phyloP scores from a whole-genome alignment of 371 early-diverging fungal genomes.

The Mucor piriformis region DNA sequence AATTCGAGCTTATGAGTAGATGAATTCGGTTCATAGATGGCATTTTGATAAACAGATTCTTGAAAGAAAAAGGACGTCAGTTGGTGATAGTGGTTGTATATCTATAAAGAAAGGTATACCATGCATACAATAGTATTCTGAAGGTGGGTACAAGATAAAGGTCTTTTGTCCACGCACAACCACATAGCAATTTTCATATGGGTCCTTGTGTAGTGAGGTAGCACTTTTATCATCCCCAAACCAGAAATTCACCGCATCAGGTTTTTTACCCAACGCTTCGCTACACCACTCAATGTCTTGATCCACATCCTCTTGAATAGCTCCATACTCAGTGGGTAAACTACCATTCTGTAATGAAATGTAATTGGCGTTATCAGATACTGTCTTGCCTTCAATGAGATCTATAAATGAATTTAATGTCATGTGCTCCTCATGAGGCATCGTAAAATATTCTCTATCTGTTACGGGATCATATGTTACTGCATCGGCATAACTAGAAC shows the following conservation, averaged over 20 bases:
- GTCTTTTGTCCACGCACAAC: conserved; percentile 74
- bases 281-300: conserved; percentile 62
- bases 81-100: background rate
- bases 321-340: conserved; percentile 55
- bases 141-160: conserved; percentile 72
- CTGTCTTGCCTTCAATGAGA: conserved; percentile 36
- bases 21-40: conserved; percentile 47
- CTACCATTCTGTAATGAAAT: conserved; percentile 76
- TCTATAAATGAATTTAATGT: conserved; percentile 59
- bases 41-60: conserved; percentile 63
- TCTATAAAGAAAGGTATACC: conserved; percentile 32
- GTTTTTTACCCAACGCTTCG: conserved; percentile 64
- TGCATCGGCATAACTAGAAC: conserved; percentile 67
- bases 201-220: conserved; percentile 81
- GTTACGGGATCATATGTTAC: conserved; percentile 54
- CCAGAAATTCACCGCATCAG: conserved; percentile 86
- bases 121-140: conserved; percentile 69
- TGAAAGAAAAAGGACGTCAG: background rate
- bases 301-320: conserved; percentile 64
- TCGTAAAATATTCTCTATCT: conserved; percentile 60
- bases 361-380: conserved; percentile 52
- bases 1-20: conserved; percentile 35
- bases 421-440: conserved; percentile 69
- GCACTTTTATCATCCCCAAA: conserved; percentile 65
- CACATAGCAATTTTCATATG: conserved; percentile 80